Base-by-base conservation (phyloP, 257 asterid genomes). In the Verbena officinalis region DNA sequence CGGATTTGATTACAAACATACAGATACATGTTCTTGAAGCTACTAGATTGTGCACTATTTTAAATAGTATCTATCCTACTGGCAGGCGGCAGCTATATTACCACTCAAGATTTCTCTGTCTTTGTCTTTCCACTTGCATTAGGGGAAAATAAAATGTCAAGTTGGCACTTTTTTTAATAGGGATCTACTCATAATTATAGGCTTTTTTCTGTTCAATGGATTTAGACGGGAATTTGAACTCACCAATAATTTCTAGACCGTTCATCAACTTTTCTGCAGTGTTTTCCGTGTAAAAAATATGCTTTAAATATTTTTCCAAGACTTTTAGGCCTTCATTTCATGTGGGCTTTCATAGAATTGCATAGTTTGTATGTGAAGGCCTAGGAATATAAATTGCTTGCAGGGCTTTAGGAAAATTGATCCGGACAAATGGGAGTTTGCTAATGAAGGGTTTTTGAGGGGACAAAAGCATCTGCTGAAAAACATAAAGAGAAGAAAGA, bases 381-480 rank as follows among this genome's bases (percentile, higher is more conserved):
- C 33, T 51, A 64, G 67, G 66, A 65, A 34, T 38, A 49, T 39
- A 15, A 55, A 59, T 38, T 21, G 9, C 36, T 34, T 67, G 65
- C 72, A 80, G 83, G 86, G 85, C 0, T 80, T 80, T 46, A 68
- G 58, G 48, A 79, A 79, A 59, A 72, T 79, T 45, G 84, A 75
- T 75, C 84, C 79, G 0, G 84, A 79, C 64, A 72, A 53, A 30
- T 75, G 81, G 84, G 84, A 79, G 77, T 79, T 80, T 70, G 85
- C 85, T 2, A 73, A 70, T 70, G 85, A 80, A 64, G 70, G 81
- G 43, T 73, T 80, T 59, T 39, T 80, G 45, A 76, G 77, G 59
- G 82, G 85, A 17, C 79, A 73, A 57, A 80, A 34, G 45, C 73
- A 76, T 70, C 76, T 80, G 1, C 50, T 80, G 53, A 80, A 80